phyloP scores from a whole-genome alignment of 2,329 filamentous ascomycete genomes.

The Mycosphaerella sp. region DNA sequence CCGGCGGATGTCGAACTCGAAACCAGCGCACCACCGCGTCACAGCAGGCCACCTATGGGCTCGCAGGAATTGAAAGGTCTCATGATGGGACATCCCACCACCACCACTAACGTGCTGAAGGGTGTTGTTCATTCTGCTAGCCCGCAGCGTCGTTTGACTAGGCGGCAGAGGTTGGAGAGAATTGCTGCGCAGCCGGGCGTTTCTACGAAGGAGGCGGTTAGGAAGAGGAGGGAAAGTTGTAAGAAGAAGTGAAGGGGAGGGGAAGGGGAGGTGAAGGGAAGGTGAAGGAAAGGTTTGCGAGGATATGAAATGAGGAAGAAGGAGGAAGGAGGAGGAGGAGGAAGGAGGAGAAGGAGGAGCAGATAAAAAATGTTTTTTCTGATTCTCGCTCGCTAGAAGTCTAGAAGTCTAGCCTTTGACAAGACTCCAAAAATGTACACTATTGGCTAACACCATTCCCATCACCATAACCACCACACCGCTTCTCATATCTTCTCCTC shows the following conservation, averaged over 20 bases:
- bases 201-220: constrained; percentile 4
- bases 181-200: neutral
- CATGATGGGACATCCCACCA: no score
- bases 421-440: constrained; percentile 30
- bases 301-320: no score
- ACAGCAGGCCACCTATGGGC: neutral
- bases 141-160: neutral
- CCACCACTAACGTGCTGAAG: no score
- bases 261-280: neutral
- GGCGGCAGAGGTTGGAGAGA: constrained; percentile 1
- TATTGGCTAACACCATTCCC: constrained; percentile 26
- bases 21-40: neutral
- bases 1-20: no score
- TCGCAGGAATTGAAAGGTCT: constrained; percentile 2
- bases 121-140: no score
- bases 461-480: no score
- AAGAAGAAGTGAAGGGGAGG: neutral
- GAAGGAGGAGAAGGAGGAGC: neutral
- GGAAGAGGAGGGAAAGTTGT: neutral
- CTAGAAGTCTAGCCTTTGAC: constrained; percentile 30
- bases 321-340: neutral
- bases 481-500: no score
- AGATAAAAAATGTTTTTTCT: neutral
- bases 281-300: neutral
- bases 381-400: neutral